Evolutionary conservation across 78 protist genomes (phyloP).

Genomic region (Diacronema lutheri): DNA sequence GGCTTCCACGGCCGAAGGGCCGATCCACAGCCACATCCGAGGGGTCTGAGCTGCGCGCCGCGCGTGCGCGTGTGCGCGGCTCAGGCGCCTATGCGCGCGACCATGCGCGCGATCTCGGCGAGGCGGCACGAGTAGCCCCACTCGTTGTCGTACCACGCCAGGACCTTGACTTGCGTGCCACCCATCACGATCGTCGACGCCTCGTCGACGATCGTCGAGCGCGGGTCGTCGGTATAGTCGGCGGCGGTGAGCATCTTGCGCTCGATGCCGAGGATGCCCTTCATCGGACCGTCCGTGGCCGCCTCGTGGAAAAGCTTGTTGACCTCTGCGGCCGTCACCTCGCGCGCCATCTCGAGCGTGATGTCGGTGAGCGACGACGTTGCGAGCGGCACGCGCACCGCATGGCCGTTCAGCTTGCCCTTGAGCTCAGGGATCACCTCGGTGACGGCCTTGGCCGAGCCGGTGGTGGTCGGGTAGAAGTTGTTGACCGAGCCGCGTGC

Average conservation of each 20-base stretch:
- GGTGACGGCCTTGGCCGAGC: constrained; percentile 21
- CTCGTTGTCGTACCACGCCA: constrained; percentile 41
- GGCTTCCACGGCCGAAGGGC: too few relatives aligned
- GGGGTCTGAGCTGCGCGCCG: too few relatives aligned
- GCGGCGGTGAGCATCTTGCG: background rate
- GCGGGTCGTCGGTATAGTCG: constrained; percentile 17
- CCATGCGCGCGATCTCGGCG: constrained; percentile 10
- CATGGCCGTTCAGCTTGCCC: constrained; percentile 42
- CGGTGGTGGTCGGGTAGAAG: constrained; percentile 26
- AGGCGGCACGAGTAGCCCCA: background rate
- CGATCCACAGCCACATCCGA: too few relatives aligned
- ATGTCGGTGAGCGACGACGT: background rate
- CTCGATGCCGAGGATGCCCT: constrained; percentile 33
- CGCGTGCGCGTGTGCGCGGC: too few relatives aligned
- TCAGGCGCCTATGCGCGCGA: background rate
- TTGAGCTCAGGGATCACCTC: constrained; percentile 33
- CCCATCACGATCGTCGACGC: constrained; percentile 1
- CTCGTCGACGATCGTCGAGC: constrained; percentile 26
- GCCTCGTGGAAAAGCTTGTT: background rate
- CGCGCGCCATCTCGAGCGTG: background rate
- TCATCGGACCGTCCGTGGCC: background rate
- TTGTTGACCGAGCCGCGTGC: constrained; percentile 1
- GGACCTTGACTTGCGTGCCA: background rate
- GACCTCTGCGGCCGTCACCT: background rate
- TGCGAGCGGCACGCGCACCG: constrained; percentile 24